Evolutionary conservation across 257 asterid genomes (phyloP), one percentile per base, ranked within the genome.

Genomic region (Misopates orontium): DNA sequence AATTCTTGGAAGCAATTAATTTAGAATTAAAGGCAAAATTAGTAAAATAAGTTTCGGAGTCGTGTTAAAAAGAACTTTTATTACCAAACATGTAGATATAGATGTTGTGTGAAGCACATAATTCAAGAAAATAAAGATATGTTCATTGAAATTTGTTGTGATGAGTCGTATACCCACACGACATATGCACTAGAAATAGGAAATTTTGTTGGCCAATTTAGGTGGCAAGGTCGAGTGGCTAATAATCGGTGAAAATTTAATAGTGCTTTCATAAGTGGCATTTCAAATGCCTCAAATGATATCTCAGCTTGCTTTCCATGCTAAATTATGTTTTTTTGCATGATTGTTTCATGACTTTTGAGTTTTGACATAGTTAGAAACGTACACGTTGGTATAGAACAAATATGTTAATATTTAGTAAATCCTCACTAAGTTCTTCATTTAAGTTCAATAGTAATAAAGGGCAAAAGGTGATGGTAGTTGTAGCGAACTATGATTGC

Each of bases 81-180:
- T 7, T 28, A 28, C 36, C 36, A 28, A 28, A 28, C 36, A 28
- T 28, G 6, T 28, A 2, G 6, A 2, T 2, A 28, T 28, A 28
- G 36, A 2, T 28, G 36, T 28, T 6, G 36, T 53, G 25, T 20
- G 13, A 21, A 52, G 31, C 12, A 56, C 10, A 9, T 9, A 40
- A 4, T 51, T 53, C 12, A 64, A 40, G 40, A 21, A 52, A 66
- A 13, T 47, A 62, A 61, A 61, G 59, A 56, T 62, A 48, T 49
- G 64, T 71, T 69, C 44, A 56, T 48, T 22, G 20, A 15, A 31
- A 49, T 19, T 28, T 10, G 6, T 49, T 50, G 54, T 40, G 55
- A 28, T 13, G 15, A 63, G 65, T 45, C 6, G 18, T 17, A 62
- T 60, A 64, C 66, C 67, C 39, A 47, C 76, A 64, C 71, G 71